Evolutionary conservation across 257 asterid species (phyloP).

Genomic region (Capsicum pubescens): DNA sequence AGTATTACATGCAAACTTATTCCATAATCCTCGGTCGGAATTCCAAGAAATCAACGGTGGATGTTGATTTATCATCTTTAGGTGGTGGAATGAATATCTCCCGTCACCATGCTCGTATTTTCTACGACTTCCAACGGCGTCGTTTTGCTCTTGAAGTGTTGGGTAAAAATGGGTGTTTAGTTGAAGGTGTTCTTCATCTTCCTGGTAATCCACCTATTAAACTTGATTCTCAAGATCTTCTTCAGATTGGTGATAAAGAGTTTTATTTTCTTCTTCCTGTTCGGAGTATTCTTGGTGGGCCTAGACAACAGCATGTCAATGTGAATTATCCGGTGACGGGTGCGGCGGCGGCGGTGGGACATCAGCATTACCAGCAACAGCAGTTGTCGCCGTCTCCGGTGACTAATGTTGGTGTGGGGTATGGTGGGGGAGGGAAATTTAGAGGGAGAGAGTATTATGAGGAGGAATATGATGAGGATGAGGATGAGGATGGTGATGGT

Average conservation of each 20-base stretch:
- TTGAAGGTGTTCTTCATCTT: slow-evolving; percentile 91
- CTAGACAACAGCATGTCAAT: slow-evolving; percentile 56
- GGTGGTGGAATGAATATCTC: slow-evolving; percentile 99
- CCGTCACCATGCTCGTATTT: slow-evolving; percentile 98
- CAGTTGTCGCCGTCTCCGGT: slow-evolving; percentile 51
- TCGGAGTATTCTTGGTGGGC: slow-evolving; percentile 79
- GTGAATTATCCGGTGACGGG: slow-evolving; percentile 39
- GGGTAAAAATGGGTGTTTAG: slow-evolving; percentile 93
- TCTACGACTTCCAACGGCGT: slow-evolving; percentile 95
- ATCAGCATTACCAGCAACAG: slow-evolving; percentile 40
- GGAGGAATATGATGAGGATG: slow-evolving; percentile 58
- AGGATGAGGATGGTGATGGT: slow-evolving; percentile 63
- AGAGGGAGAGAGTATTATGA: slow-evolving; percentile 72
- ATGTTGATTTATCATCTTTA: slow-evolving; percentile 92
- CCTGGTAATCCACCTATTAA: slow-evolving; percentile 89
- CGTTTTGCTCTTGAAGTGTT: slow-evolving; percentile 95
- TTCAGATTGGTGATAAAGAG: slow-evolving; percentile 94
- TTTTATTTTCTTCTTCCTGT: slow-evolving; percentile 84
- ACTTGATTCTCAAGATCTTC: slow-evolving; percentile 93
- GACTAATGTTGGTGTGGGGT: slow-evolving; percentile 30
- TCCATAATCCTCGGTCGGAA: slow-evolving; percentile 93
- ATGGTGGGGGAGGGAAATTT: slow-evolving; percentile 54
- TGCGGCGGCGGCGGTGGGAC: slow-evolving; percentile 26
- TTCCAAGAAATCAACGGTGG: slow-evolving; percentile 95
- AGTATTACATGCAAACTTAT: slow-evolving; percentile 98